These are phyloP conservation scores for Amoebophrya sp. DNA, from an alignment of 169 alveolate genomes.

Conservation along the genomic window DNA sequence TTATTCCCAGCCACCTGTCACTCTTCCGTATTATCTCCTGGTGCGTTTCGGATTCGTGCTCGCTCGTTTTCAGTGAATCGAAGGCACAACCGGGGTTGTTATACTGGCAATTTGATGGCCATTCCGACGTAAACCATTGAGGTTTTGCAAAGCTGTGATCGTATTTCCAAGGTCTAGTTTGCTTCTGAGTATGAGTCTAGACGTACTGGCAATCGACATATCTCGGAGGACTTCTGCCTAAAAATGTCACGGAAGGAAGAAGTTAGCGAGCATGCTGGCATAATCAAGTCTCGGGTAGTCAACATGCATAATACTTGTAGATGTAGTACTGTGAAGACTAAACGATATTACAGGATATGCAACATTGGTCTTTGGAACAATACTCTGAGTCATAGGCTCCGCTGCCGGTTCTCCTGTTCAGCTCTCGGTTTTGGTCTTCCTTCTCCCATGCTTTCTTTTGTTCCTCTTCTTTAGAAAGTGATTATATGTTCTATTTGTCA, in stretches of 20 bases:
- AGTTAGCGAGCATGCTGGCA: no score
- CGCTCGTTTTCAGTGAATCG: background rate
- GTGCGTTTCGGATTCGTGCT: background rate
- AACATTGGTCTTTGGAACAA: background rate
- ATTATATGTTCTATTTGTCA: no score
- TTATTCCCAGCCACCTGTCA: background rate
- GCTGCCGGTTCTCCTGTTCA: background rate
- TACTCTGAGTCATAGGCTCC: background rate
- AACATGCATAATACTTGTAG: background rate
- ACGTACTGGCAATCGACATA: no score
- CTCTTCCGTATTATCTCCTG: background rate
- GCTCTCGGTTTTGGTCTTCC: background rate
- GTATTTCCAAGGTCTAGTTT: background rate
- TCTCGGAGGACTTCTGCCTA: no score
- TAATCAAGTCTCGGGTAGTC: no score
- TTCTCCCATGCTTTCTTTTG: background rate
- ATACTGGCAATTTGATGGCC: constrained; percentile 1
- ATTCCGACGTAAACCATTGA: background rate
- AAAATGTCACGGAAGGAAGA: no score
- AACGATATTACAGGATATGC: no score
- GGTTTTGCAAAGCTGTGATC: background rate
- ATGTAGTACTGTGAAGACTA: background rate
- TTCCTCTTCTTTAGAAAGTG: no score
- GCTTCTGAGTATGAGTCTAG: no score
- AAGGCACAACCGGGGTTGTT: background rate